A percentile compares a stretch with the other conserved stretches of the same genome.
Evolutionary conservation across 1,139 yeast species (phyloP).

Genomic region (Blastobotrys persicus): DNA sequence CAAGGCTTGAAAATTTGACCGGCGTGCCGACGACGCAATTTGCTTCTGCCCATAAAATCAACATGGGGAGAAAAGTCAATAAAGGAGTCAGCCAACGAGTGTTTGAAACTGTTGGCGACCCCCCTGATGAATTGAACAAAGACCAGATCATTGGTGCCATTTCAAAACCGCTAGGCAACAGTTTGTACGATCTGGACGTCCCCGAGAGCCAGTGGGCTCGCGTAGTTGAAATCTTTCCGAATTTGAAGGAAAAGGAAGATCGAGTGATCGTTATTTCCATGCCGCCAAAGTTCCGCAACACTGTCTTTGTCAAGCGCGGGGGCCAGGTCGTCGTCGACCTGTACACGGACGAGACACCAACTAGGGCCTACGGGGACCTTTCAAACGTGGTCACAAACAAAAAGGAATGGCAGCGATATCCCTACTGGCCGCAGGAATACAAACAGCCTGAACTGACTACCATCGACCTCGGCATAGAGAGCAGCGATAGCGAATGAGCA

Average conservation of each 20-base stretch:
- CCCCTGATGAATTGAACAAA: constrained; percentile 32
- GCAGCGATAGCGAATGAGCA: constrained; percentile 11
- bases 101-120: constrained; percentile 31
- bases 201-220: constrained; percentile 26
- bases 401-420: constrained; percentile 37
- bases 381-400: constrained; percentile 37
- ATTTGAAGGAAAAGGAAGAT: constrained; percentile 14
- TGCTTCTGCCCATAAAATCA: too few species aligned
- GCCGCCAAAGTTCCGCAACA: constrained; percentile 40
- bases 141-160: constrained; percentile 36
- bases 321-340: constrained; percentile 37
- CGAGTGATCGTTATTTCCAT: constrained; percentile 32
- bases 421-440: constrained; percentile 40
- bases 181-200: constrained; percentile 34
- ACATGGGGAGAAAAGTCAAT: neutral
- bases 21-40: too few species aligned
- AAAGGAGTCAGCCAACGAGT: constrained; percentile 25
- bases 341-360: constrained; percentile 22
- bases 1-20: too few species aligned
- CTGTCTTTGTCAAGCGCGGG: constrained; percentile 40
- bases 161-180: constrained; percentile 35
- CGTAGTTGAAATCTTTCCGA: constrained; percentile 17
- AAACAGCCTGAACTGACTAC: constrained; percentile 21
- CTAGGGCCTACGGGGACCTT: constrained; percentile 37
- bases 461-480: constrained; percentile 9